Percentiles rank a stretch among this genome's conserved stretches.
Evolutionary conservation across 257 asterid species (phyloP).

Genomic region (Phtheirospermum japonicum): DNA sequence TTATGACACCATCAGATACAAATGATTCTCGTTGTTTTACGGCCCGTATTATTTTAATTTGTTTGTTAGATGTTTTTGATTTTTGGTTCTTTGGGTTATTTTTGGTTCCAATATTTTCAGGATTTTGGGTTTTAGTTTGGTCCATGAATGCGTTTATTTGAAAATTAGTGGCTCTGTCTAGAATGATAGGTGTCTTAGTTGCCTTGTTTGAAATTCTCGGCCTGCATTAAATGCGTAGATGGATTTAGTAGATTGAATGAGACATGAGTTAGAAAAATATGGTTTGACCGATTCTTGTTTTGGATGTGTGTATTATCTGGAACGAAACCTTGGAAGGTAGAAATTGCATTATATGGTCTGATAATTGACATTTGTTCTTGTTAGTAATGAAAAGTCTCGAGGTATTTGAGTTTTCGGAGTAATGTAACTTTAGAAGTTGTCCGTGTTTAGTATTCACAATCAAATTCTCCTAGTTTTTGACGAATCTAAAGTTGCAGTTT

Average conservation of each 20-base stretch:
- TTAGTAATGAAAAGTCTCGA: neutral
- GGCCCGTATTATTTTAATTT: too few relatives aligned
- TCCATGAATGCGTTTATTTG: neutral
- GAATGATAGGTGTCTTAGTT: conserved; percentile 16
- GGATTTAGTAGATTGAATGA: neutral
- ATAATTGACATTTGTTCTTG: neutral
- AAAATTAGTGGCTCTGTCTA: neutral
- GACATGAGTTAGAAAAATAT: neutral
- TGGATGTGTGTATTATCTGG: neutral
- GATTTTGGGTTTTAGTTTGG: neutral
- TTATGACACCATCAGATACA: too few relatives aligned
- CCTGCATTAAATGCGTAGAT: conserved; percentile 12
- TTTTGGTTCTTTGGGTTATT: conserved; percentile 1
- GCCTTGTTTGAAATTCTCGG: conserved; percentile 28
- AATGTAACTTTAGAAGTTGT: too few relatives aligned
- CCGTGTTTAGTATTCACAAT: too few relatives aligned
- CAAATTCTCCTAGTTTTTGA: too few relatives aligned
- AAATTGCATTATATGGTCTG: too few relatives aligned
- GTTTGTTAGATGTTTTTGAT: conserved; percentile 10
- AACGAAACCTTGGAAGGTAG: conserved; percentile 1
- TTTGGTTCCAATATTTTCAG: neutral
- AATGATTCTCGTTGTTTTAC: too few relatives aligned
- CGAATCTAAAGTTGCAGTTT: too few relatives aligned
- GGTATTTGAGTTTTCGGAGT: too few relatives aligned
- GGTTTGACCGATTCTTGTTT: conserved; percentile 2